phyloP scores from a whole-genome alignment of 805 yeast genomes.

The Metschnikowia corniflorae region DNA sequence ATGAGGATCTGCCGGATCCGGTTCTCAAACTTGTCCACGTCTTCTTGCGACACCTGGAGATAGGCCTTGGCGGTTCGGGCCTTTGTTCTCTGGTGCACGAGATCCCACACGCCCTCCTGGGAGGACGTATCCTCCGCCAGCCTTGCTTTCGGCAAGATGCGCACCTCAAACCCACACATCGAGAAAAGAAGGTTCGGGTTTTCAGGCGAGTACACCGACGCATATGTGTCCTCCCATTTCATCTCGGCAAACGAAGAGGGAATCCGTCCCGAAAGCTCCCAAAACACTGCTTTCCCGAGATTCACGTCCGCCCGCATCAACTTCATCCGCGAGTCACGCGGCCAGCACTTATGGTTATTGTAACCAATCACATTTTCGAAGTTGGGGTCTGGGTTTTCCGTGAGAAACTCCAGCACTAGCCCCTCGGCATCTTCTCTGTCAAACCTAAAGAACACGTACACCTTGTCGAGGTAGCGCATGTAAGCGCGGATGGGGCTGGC shows the following conservation, averaged over 20 bases:
- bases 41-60: slow-evolving; percentile 77
- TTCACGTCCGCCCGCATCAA: slow-evolving; percentile 88
- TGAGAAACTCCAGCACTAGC: slow-evolving; percentile 66
- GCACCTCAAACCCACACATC: slow-evolving; percentile 93
- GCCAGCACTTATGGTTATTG: slow-evolving; percentile 92
- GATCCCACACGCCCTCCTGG: slow-evolving; percentile 89
- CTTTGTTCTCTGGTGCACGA: slow-evolving; percentile 63
- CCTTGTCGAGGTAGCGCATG: slow-evolving; percentile 76
- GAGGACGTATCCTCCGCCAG: slow-evolving; percentile 49
- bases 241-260: slow-evolving; percentile 72
- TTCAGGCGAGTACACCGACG: slow-evolving; percentile 85
- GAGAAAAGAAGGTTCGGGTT: slow-evolving; percentile 86
- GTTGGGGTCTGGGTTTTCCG: slow-evolving; percentile 91
- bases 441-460: slow-evolving; percentile 77
- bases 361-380: slow-evolving; percentile 83
- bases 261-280: slow-evolving; percentile 81
- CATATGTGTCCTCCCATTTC: slow-evolving; percentile 75
- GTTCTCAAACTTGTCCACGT: slow-evolving; percentile 74
- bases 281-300: slow-evolving; percentile 84
- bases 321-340: slow-evolving; percentile 86
- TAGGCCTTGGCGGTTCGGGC: slow-evolving; percentile 88
- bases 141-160: slow-evolving; percentile 76
- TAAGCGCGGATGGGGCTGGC: slow-evolving; percentile 77
- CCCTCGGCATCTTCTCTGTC: slow-evolving; percentile 70
- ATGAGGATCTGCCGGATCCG: slow-evolving; percentile 84